Conservation (phyloP, 306 rosid species). For the Fragaria iinumae region DNA sequence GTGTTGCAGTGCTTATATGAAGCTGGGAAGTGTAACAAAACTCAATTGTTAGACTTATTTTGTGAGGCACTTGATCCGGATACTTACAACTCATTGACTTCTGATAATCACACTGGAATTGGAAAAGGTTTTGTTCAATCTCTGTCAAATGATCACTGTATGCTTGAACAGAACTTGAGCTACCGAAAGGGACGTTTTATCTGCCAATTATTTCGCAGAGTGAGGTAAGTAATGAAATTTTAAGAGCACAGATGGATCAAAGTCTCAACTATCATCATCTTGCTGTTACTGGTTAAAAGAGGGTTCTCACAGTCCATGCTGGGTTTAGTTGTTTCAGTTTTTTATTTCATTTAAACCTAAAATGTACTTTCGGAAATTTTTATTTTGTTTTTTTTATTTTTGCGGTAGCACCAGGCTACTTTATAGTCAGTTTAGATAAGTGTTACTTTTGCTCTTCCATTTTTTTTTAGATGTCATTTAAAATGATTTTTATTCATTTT, state of each 20-base stretch:
- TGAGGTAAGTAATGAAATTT: conserved; percentile 52
- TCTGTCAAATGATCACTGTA: conserved; percentile 37
- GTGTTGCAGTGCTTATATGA: conserved; percentile 77
- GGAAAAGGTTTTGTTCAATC: conserved; percentile 41
- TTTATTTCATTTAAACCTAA: not conserved
- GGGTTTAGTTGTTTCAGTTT: not conserved
- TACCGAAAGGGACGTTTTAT: conserved; percentile 44
- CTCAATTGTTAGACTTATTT: conserved; percentile 68
- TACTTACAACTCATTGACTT: conserved; percentile 35
- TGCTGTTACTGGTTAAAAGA: not conserved
- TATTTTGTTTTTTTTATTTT: not conserved
- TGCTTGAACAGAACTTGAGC: conserved; percentile 40
- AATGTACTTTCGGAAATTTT: not conserved
- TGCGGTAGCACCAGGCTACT: not conserved
- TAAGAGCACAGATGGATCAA: conserved; percentile 10
- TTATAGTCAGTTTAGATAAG: not conserved
- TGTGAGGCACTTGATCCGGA: conserved; percentile 80
- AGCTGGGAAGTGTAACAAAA: conserved; percentile 66
- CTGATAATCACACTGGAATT: conserved; percentile 33
- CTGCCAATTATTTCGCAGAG: conserved; percentile 50
- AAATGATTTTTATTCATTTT: not conserved
- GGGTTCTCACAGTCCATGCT: not conserved
- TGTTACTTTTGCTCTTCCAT: not conserved
- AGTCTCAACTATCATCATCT: conserved; percentile 9
- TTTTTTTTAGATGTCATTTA: not conserved